Evolutionary conservation across 2,329 filamentous ascomycete genomes (phyloP), one percentile per base, ranked within the genome.

Genomic region (Xylaria hypoxylon): DNA sequence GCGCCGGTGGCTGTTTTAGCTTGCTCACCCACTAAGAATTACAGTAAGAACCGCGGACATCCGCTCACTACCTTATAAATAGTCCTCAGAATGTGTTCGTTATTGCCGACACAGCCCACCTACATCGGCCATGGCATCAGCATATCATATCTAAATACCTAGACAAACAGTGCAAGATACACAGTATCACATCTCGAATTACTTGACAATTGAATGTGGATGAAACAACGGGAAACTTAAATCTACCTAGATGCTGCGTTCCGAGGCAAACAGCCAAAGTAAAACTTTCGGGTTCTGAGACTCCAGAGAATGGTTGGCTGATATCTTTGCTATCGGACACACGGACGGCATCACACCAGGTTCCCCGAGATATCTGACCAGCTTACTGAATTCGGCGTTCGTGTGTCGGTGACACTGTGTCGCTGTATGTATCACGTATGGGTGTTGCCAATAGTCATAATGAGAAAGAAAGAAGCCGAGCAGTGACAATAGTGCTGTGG

Each of bases 201-300:
- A 35, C 33, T 35, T 38, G 28, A 7, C 15, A 5, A 38, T 38
- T 38, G 19, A 45, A 15, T 31, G 51, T 13, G 17, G 50, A 2
- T 19, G 50, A 31, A 28, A 26, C 10, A 26, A 13, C n/a, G n/a
- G n/a, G n/a, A n/a, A n/a, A n/a, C n/a, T n/a, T n/a, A n/a, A 33
- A 33, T 33, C 5, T 3, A 33, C 31, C 5, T 15, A 45, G 13
- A 56, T 51, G 62, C 26, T 57, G 44, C 19, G 31, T 56, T 51
- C 57, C 51, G 51, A 57, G 8, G 58, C 58, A 65, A 62, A 58
- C 52, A 66, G 22, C 35, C 44, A 47, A 2, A 28, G 13, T 26
- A 28, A 45, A 31, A 38, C 15, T 38, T 38, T n/a, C n/a, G 10
- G 35, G 11, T 3, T 10, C 15, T 38, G 35, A 15, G 35, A 38